These are phyloP conservation scores for Austroboletus rostrupii DNA, from an alignment of 1,284 basidiomycete genomes.

Conservation along the genomic window DNA sequence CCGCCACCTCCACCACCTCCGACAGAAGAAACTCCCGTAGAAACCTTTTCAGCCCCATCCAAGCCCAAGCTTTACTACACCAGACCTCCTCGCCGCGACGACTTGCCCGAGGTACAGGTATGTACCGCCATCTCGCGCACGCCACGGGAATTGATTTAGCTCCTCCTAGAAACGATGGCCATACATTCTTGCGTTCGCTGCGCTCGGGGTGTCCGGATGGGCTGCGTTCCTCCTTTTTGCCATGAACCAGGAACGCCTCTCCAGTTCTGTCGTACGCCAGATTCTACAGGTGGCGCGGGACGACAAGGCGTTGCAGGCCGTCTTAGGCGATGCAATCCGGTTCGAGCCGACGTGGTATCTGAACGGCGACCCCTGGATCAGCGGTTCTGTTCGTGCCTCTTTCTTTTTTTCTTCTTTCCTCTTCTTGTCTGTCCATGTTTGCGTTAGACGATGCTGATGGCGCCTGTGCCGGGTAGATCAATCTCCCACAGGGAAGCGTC, in stretches of 20 bases:
- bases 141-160: not conserved
- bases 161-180: slow-evolving; percentile 51
- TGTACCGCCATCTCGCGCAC: not conserved
- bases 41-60: slow-evolving; percentile 33
- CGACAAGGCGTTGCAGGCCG: slow-evolving; percentile 44
- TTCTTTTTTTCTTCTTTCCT: not conserved
- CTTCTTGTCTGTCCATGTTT: not conserved
- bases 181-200: slow-evolving; percentile 44
- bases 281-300: slow-evolving; percentile 57
- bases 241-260: slow-evolving; percentile 72
- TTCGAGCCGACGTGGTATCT: slow-evolving; percentile 73
- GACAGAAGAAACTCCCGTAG: slow-evolving; percentile 16
- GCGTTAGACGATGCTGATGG: not conserved
- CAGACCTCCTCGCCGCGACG: slow-evolving; percentile 34
- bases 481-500: slow-evolving; percentile 69
- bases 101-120: slow-evolving; percentile 44
- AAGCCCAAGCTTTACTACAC: slow-evolving; percentile 32
- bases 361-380: slow-evolving; percentile 71
- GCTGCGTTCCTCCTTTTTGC: slow-evolving; percentile 62
- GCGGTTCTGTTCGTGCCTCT: slow-evolving; percentile 52
- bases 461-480: slow-evolving; percentile 44
- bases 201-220: slow-evolving; percentile 60
- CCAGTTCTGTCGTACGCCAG: slow-evolving; percentile 70
- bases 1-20: slow-evolving; percentile 27
- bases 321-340: slow-evolving; percentile 65